Base-by-base conservation (phyloP, 2,329 filamentous ascomycete genomes). In the Fusarium oligoseptatum region DNA sequence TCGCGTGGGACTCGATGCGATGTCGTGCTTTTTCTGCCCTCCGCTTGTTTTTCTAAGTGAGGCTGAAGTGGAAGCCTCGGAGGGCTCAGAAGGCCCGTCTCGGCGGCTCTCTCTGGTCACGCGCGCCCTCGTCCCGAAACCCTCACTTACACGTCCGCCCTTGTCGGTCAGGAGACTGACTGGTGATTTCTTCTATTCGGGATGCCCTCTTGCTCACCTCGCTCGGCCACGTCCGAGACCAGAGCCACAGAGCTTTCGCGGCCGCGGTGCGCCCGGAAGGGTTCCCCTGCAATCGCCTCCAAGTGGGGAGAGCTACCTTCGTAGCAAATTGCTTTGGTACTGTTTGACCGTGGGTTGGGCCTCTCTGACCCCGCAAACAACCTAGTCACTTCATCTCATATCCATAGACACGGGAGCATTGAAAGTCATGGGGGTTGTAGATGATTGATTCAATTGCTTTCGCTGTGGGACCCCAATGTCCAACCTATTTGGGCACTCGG, bases 341-440 rank as follows among this genome's bases (percentile, higher is more conserved):
- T 22, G 36, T 56, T 24, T 48, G 22, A 50, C 62, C 32, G 22
- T 57, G 60, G 56, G 48, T 69, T 74, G 58, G 71, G 68, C 27
- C 24, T 64, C 61, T 58, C 32, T 20, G 71, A 74, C 60, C 72
- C 72, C 72, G 65, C 68, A 74, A 72, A 66, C 32, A 75, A 74
- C 71, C 68, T 60, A 45, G 68, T 50, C 56, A 27, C 37, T 72
- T 74, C 68, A 72, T 74, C 68, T 69, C 64, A 62, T 56, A 55
- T 74, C 63, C 45, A 60, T 55, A 63, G 61, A 50, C 48, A 32
- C 68, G 71, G 48, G 60, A 71, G 64, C 61, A 64, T 68, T 57
- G 52, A 66, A 58, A 24, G 65, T 61, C 72, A 70, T 72, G 65
- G 61, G 48, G 60, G 65, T 64, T 69, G 39, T 60, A 62, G 60